These are phyloP conservation scores for Coemansia sp. DNA, from an alignment of 192 early-diverging fungal species.

Conservation along the genomic window DNA sequence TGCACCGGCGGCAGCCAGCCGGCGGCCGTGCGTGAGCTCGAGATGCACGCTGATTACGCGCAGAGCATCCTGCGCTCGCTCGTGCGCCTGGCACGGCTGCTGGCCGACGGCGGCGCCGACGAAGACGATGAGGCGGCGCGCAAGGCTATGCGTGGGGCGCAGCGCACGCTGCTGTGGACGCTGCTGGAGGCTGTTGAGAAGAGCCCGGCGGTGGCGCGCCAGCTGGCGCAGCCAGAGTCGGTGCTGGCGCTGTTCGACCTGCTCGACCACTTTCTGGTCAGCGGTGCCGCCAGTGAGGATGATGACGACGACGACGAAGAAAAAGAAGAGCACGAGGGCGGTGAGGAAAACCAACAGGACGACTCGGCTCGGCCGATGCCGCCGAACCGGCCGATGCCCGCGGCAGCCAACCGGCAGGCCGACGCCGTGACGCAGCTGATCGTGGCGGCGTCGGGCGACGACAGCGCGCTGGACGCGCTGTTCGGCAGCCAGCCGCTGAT, in stretches of 20 bases:
- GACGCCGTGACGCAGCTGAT: slow-evolving; percentile 43
- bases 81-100: slow-evolving; percentile 1
- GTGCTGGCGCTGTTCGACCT: slow-evolving; percentile 29
- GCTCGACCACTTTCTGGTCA: slow-evolving; percentile 21
- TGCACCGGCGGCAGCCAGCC: slow-evolving; percentile 27
- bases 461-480: slow-evolving; percentile 30
- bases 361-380: slow-evolving; percentile 7
- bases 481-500: slow-evolving; percentile 19
- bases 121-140: not conserved
- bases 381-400: slow-evolving; percentile 28
- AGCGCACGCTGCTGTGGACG: slow-evolving; percentile 40
- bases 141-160: slow-evolving; percentile 18
- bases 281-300: not conserved
- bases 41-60: slow-evolving; percentile 11
- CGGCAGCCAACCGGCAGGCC: slow-evolving; percentile 17
- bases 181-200: slow-evolving; percentile 41
- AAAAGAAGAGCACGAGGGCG: not conserved
- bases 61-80: slow-evolving; percentile 18
- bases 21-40: slow-evolving; percentile 10
- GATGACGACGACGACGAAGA: slow-evolving; percentile 8
- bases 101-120: not conserved
- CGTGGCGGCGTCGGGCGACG: slow-evolving; percentile 40
- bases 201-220: slow-evolving; percentile 18
- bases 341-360: not conserved
- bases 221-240: slow-evolving; percentile 31